Conservation (phyloP, 495 filamentous ascomycete genomes). For the Penicillium manginii region DNA sequence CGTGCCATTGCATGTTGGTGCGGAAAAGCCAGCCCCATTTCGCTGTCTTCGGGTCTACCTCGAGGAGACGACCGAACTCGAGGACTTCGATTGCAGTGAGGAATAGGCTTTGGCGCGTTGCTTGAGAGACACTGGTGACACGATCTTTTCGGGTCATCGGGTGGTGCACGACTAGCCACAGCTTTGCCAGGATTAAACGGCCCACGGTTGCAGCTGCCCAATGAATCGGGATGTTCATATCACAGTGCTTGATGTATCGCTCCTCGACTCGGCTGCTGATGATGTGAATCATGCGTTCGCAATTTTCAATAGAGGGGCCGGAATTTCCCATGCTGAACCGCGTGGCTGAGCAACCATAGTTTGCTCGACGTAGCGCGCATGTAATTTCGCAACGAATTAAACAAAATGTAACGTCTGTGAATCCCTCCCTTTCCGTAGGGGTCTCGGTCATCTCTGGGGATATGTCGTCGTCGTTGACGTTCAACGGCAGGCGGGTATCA, state of each 20-base stretch:
- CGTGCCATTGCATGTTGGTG: constrained; percentile 83
- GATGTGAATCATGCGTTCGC: constrained; percentile 64
- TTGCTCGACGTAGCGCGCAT: constrained; percentile 45
- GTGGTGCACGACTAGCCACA: constrained; percentile 66
- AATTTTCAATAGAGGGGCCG: constrained; percentile 49
- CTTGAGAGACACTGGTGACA: constrained; percentile 48
- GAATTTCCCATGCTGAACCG: constrained; percentile 24
- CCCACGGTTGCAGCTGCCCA: constrained; percentile 74
- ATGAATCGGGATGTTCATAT: constrained; percentile 65
- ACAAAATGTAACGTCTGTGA: constrained; percentile 81
- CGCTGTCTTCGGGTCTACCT: constrained; percentile 62
- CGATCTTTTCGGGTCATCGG: constrained; percentile 54
- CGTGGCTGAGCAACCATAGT: constrained; percentile 34
- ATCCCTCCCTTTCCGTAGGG: constrained; percentile 60
- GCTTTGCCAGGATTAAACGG: constrained; percentile 68
- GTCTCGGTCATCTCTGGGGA: constrained; percentile 63
- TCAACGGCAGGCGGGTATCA: constrained; percentile 74
- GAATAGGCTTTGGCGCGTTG: constrained; percentile 73
- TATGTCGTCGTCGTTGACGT: constrained; percentile 82
- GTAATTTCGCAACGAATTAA: constrained; percentile 70
- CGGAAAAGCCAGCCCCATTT: constrained; percentile 83
- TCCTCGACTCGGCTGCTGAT: constrained; percentile 65
- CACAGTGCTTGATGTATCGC: constrained; percentile 53
- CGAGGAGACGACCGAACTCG: constrained; percentile 69
- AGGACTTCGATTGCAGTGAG: constrained; percentile 75